phyloP scores from a whole-genome alignment of 1,284 basidiomycete genomes.

The Golubevia sp. region DNA sequence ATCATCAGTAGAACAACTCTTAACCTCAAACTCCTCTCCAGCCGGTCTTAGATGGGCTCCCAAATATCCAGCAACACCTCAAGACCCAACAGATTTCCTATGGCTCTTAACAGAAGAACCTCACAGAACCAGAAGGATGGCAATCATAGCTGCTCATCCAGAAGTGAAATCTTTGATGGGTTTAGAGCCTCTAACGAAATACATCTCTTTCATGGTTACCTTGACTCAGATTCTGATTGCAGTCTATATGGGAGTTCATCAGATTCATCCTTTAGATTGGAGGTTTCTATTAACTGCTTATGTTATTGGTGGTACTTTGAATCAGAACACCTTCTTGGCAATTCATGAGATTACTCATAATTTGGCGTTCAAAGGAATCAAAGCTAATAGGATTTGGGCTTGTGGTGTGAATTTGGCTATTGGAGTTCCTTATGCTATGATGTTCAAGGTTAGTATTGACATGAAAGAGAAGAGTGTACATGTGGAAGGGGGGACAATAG shows the following conservation, averaged over 20 bases:
- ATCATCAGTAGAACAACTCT: too few species aligned
- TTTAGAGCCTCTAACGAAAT: constrained; percentile 86
- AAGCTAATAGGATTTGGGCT: constrained; percentile 82
- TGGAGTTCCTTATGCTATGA: constrained; percentile 89
- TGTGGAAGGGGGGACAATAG: too few species aligned
- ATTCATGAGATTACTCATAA: constrained; percentile 99
- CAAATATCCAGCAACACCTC: constrained; percentile 24
- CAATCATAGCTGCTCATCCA: constrained; percentile 91
- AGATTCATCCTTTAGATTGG: constrained; percentile 72
- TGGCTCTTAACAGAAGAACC: constrained; percentile 99
- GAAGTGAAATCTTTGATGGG: constrained; percentile 95
- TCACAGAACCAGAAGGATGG: constrained; percentile 81
- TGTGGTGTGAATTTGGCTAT: constrained; percentile 91
- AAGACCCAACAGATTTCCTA: constrained; percentile 64
- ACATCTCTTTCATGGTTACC: constrained; percentile 79
- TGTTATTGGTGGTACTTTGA: constrained; percentile 86
- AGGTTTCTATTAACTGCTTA: constrained; percentile 81
- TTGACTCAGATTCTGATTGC: constrained; percentile 75
- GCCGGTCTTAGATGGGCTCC: constrained; percentile 52
- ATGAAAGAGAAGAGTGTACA: neutral
- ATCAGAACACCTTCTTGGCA: constrained; percentile 95
- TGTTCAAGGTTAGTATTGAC: constrained; percentile 77
- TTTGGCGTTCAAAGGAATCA: constrained; percentile 83
- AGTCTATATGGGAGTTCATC: constrained; percentile 61
- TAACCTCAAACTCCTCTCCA: neutral